These are phyloP conservation scores for Fusarium foetens DNA, from an alignment of 2,329 filamentous ascomycete species.

Conservation along the genomic window DNA sequence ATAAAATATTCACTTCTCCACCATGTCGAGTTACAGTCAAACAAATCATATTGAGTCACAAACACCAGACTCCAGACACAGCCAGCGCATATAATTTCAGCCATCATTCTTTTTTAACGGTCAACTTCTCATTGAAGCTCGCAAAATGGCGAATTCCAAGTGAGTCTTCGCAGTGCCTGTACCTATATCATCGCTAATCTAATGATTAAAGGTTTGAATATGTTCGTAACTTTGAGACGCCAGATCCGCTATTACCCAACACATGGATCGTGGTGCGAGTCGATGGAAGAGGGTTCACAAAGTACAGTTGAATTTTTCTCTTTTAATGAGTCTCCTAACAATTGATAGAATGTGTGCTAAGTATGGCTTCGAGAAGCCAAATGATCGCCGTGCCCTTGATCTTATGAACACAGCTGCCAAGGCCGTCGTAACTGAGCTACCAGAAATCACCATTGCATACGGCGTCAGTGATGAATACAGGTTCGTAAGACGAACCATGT, in stretches of 20 bases:
- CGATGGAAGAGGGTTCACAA: slow-evolving; percentile 94
- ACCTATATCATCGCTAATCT: slow-evolving; percentile 6
- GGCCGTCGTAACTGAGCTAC: slow-evolving; percentile 82
- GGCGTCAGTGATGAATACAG: slow-evolving; percentile 96
- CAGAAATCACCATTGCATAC: slow-evolving; percentile 88
- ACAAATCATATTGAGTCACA: slow-evolving; percentile 43
- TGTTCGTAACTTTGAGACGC: slow-evolving; percentile 87
- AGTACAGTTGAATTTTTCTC: slow-evolving; percentile 62
- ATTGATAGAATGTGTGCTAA: slow-evolving; percentile 76
- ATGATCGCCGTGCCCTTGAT: slow-evolving; percentile 85
- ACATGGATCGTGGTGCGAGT: slow-evolving; percentile 97
- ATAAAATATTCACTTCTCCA: slow-evolving; percentile 11
- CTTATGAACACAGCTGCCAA: slow-evolving; percentile 96
- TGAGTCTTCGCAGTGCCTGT: slow-evolving; percentile 42
- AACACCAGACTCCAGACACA: slow-evolving; percentile 24
- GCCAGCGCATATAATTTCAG: slow-evolving; percentile 2
- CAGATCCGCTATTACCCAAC: slow-evolving; percentile 82
- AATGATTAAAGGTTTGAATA: slow-evolving; percentile 81
- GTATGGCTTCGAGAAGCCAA: slow-evolving; percentile 90
- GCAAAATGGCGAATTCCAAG: slow-evolving; percentile 66
- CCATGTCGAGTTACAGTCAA: slow-evolving; percentile 32
- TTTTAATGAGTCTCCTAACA: slow-evolving; percentile 15
- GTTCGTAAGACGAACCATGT: slow-evolving; percentile 49
- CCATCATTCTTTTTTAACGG: neutral
- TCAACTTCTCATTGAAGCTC: slow-evolving; percentile 1